Conservation (phyloP, 2,329 filamentous ascomycete genomes). For the Fusarium pseudoanthophilum region DNA sequence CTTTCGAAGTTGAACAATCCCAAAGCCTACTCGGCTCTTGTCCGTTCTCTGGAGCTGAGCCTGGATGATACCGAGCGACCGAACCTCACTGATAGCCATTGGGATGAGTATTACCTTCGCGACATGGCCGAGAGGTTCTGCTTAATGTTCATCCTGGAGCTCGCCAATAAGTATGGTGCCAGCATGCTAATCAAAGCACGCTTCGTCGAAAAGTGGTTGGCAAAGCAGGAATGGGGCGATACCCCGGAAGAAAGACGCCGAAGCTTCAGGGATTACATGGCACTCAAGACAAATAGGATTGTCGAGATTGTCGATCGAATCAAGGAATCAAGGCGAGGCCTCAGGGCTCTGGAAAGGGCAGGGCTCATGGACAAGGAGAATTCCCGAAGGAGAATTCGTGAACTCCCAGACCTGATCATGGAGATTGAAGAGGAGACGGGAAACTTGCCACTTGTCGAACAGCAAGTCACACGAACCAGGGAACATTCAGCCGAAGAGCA, state of each 20-base stretch:
- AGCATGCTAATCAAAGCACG: slow-evolving; percentile 69
- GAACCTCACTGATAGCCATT: slow-evolving; percentile 64
- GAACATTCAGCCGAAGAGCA: slow-evolving; percentile 74
- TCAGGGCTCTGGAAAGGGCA: slow-evolving; percentile 61
- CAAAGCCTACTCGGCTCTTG: slow-evolving; percentile 65
- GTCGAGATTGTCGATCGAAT: slow-evolving; percentile 63
- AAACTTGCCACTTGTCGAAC: slow-evolving; percentile 40
- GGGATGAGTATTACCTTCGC: slow-evolving; percentile 71
- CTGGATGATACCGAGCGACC: slow-evolving; percentile 62
- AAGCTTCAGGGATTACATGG: slow-evolving; percentile 65
- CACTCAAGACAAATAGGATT: slow-evolving; percentile 61
- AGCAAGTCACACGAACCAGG: slow-evolving; percentile 48
- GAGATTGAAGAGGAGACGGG: slow-evolving; percentile 46
- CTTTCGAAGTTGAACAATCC: slow-evolving; percentile 61
- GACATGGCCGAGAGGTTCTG: slow-evolving; percentile 71
- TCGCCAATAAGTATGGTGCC: slow-evolving; percentile 69
- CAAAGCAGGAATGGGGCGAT: slow-evolving; percentile 75
- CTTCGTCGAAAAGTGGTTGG: slow-evolving; percentile 80
- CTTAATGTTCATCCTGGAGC: slow-evolving; percentile 65
- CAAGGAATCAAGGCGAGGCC: slow-evolving; percentile 62
- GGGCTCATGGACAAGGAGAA: slow-evolving; percentile 56
- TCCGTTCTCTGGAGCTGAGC: slow-evolving; percentile 69
- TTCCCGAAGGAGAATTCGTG: slow-evolving; percentile 43
- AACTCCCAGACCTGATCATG: slow-evolving; percentile 49
- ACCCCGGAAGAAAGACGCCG: slow-evolving; percentile 61